Evolutionary conservation across 2,329 filamentous ascomycete genomes (phyloP).

Genomic region (Calonectria montana): DNA sequence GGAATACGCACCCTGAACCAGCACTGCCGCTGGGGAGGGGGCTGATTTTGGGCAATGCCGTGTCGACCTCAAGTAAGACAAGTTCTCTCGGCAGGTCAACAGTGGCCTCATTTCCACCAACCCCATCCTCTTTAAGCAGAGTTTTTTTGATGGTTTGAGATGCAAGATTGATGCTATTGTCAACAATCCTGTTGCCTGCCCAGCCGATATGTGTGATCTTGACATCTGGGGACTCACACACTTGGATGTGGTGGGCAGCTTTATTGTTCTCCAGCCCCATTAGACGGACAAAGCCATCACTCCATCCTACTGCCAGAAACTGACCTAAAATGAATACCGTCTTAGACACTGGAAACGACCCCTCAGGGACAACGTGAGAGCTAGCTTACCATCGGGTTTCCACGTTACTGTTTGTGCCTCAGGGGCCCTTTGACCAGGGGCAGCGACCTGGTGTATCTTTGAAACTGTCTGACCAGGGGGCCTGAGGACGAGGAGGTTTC

Average conservation of each 20-base stretch:
- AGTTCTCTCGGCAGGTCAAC: constrained; percentile 78
- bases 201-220: constrained; percentile 66
- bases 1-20: constrained; percentile 64
- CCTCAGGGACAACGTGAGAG: neutral
- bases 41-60: constrained; percentile 80
- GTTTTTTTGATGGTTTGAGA: constrained; percentile 28
- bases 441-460: constrained; percentile 60
- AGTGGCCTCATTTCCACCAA: constrained; percentile 28
- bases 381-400: constrained; percentile 74
- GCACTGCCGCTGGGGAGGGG: constrained; percentile 72
- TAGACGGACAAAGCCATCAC: constrained; percentile 80
- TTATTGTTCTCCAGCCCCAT: constrained; percentile 86
- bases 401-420: constrained; percentile 66
- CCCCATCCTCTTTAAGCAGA: constrained; percentile 19
- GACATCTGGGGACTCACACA: constrained; percentile 57
- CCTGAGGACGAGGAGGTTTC: constrained; percentile 80
- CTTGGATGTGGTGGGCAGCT: constrained; percentile 76
- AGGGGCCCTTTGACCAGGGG: constrained; percentile 53
- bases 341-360: neutral
- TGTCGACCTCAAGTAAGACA: constrained; percentile 80
- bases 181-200: constrained; percentile 57
- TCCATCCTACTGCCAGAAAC: constrained; percentile 85
- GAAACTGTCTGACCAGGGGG: constrained; percentile 77
- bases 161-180: constrained; percentile 37
- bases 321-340: constrained; percentile 63